Conservation (phyloP, 331 rosid genomes). For the Prunus yedoensis region DNA sequence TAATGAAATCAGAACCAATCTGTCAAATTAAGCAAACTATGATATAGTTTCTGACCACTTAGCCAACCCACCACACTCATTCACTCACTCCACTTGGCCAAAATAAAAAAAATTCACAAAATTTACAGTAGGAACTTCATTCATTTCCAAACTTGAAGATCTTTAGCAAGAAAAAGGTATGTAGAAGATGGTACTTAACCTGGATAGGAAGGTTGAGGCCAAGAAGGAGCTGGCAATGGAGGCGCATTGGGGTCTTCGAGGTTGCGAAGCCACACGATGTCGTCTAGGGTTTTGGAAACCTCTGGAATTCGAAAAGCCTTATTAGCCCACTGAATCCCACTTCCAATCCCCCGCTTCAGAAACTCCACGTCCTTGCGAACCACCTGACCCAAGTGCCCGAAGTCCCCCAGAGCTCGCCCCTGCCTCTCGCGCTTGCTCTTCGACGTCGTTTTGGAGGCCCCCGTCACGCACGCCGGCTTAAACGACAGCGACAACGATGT, state of each 20-base stretch:
- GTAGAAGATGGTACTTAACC: constrained; percentile 36
- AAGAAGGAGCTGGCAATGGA: constrained; percentile 41
- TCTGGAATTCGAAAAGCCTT: constrained; percentile 59
- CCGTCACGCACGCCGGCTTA: constrained; percentile 27
- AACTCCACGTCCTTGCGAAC: constrained; percentile 74
- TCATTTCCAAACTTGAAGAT: neutral
- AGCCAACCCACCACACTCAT: too few relatives aligned
- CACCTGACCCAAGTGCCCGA: constrained; percentile 58
- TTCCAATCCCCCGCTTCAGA: constrained; percentile 51
- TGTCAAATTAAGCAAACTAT: neutral
- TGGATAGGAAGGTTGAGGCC: constrained; percentile 85
- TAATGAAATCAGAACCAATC: neutral
- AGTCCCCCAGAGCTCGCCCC: constrained; percentile 52
- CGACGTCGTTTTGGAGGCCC: constrained; percentile 19
- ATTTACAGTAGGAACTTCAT: neutral
- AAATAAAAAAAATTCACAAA: neutral
- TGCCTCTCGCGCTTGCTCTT: constrained; percentile 24
- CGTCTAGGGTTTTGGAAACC: constrained; percentile 57
- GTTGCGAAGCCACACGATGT: constrained; percentile 72
- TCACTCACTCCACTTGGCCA: too few relatives aligned
- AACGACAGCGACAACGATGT: constrained; percentile 32
- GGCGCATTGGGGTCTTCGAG: constrained; percentile 71
- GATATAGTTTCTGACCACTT: too few relatives aligned
- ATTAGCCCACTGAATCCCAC: constrained; percentile 73
- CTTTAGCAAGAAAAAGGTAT: neutral